Evolutionary conservation across 176 grass and related monocot species (phyloP).

Genomic region (Avena eriantha): DNA sequence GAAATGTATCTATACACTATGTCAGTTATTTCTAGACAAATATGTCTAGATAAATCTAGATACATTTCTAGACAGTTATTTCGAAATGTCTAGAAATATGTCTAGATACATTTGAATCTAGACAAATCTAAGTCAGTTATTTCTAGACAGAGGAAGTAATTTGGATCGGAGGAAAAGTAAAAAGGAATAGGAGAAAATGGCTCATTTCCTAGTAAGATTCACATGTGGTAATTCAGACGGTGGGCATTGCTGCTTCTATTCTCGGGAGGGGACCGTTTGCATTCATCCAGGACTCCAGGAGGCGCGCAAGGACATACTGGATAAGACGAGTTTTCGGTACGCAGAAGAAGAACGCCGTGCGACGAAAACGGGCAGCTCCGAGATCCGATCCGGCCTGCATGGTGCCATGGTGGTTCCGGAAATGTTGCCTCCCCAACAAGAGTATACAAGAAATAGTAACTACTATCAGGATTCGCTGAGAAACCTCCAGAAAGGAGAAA

Average conservation of each 20-base stretch:
- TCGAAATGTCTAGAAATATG: no score
- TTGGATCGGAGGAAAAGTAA: background rate
- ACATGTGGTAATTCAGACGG: background rate
- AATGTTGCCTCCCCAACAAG: no score
- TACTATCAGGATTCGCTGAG: background rate
- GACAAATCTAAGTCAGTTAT: no score
- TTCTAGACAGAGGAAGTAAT: no score
- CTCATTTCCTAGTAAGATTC: background rate
- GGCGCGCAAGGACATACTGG: background rate
- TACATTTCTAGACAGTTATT: no score
- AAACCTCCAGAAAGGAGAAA: background rate
- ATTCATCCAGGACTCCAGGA: background rate
- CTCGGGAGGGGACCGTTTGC: background rate
- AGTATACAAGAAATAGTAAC: background rate
- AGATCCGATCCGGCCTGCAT: no score
- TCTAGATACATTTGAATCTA: no score
- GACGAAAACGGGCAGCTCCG: background rate
- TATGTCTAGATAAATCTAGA: no score
- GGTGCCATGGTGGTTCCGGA: background rate
- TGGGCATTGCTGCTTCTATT: background rate
- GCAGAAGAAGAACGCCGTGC: background rate
- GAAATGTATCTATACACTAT: no score
- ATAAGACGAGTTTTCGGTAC: background rate
- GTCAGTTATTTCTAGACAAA: no score
- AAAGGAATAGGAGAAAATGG: background rate